Base-by-base conservation (phyloP, 2,329 filamentous ascomycete genomes). In the Colletotrichum orchidophilum region DNA sequence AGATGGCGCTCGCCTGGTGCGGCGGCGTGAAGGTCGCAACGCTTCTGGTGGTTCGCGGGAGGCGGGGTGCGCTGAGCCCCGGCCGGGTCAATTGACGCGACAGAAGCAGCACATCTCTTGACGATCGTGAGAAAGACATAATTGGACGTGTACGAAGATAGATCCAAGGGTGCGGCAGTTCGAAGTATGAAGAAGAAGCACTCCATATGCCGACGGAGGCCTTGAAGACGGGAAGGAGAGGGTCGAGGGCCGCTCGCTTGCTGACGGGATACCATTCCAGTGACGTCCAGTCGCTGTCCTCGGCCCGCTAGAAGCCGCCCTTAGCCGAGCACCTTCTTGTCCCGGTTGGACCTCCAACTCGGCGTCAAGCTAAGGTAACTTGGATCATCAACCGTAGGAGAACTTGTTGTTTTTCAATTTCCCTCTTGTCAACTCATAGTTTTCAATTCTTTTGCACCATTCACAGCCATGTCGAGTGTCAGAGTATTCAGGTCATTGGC, bases 1-100 rank as follows among this genome's bases (percentile, higher is more conserved):
- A 97, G 73, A 98, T 92, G 66, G 94, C 92, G 73, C 90, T 89
- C 42, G 94, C 94, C 83, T 97, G 94, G 81, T 95, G 91, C 2
- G 92, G 89, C 72, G 94, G 90, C 9, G 93, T 94, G 81, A 97
- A 95, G 53, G 90, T 94, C 70, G 95, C 93, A 75, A 93, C 86
- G 65, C 83, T 77, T 70, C 82, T 81, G 76, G 70, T 76, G 59
- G 74, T 76, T 71, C 75, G 74, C 65, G 76, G 73, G 71, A 77
- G 78, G 77, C 78, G 79, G 75, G 81, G 76, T 31, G 69, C 69
- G 42, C 64, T 71, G 53, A 71, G 63, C 26, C 64, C 54, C 12
- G 73, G 50, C 35, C 59, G 71, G 52, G 76, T 75, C 78, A 83
- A 81, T 79, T 83, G 83, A 74, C 81, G 82, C 59, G 85, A 82